Evolutionary conservation across 495 filamentous ascomycete species (phyloP).

Genomic region (Chaetomium cochliodes): DNA sequence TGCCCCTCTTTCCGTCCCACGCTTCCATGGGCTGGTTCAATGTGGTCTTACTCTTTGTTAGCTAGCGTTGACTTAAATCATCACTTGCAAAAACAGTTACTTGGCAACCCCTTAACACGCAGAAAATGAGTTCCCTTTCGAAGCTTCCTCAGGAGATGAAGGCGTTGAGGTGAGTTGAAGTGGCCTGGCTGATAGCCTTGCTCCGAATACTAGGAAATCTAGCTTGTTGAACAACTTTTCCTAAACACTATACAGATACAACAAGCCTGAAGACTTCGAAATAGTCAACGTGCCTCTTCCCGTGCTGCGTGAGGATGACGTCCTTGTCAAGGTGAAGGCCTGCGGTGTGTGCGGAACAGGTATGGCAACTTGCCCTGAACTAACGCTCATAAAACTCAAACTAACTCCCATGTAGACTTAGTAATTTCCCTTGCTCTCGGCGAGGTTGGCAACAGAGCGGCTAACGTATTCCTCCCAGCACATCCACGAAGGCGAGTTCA

Average conservation of each 20-base stretch:
- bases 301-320: constrained; percentile 57
- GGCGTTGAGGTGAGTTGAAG: constrained; percentile 14
- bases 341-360: constrained; percentile 70
- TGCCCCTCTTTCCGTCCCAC: neutral
- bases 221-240: neutral
- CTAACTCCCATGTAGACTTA: neutral
- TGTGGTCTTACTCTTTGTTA: neutral
- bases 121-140: constrained; percentile 30
- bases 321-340: constrained; percentile 63
- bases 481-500: constrained; percentile 58
- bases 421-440: neutral
- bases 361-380: constrained; percentile 12
- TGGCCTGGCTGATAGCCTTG: neutral
- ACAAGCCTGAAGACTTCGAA: constrained; percentile 58
- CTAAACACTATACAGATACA: constrained; percentile 46
- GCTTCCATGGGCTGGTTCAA: neutral
- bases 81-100: neutral
- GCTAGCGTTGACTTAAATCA: neutral
- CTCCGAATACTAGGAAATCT: neutral
- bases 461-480: constrained; percentile 37
- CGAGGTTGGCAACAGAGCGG: no score
- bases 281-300: constrained; percentile 63
- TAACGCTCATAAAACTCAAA: neutral
- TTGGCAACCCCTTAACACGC: constrained; percentile 13
- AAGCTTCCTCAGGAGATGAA: constrained; percentile 23